Conservation (phyloP, 306 rosid species). For the Vigna reflexopilosa region DNA sequence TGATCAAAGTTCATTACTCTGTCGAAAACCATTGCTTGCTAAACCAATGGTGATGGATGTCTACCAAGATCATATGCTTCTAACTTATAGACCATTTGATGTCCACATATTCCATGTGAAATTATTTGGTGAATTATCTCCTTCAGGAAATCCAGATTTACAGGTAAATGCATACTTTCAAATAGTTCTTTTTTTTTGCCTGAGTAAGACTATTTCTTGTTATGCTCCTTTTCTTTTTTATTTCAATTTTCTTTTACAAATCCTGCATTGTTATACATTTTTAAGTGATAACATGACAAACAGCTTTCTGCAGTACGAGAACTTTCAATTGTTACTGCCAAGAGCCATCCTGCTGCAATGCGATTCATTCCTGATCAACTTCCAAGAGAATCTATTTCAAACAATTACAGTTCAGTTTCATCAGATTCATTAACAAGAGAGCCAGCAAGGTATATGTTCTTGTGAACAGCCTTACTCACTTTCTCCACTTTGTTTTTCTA, state of each 20-base stretch:
- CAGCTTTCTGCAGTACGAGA: conserved; percentile 99
- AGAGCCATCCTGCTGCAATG: conserved; percentile 99
- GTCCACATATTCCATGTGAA: conserved; percentile 87
- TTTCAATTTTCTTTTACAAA: conserved; percentile 41
- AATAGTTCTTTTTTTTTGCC: conserved; percentile 36
- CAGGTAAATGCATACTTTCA: conserved; percentile 68
- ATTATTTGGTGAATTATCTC: conserved; percentile 84
- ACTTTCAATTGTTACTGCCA: conserved; percentile 98
- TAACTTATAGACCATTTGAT: conserved; percentile 93
- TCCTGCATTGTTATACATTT: conserved; percentile 62
- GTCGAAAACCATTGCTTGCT: conserved; percentile 84
- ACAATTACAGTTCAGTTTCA: conserved; percentile 57
- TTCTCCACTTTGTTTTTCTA: conserved; percentile 35
- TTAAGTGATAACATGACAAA: conserved; percentile 99
- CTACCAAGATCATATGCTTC: conserved; percentile 85
- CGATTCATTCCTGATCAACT: conserved; percentile 91
- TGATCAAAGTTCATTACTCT: conserved; percentile 94
- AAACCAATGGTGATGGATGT: conserved; percentile 98
- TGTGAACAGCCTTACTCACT: conserved; percentile 27
- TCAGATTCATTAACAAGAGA: conserved; percentile 70
- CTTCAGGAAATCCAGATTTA: conserved; percentile 78
- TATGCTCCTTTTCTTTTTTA: conserved; percentile 19
- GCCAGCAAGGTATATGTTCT: conserved; percentile 77
- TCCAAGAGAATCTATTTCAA: conserved; percentile 67
- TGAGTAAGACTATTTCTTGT: conserved; percentile 35